Evolutionary conservation across 1,139 yeast species (phyloP).

Genomic region (Yamadazyma dushanensis): DNA sequence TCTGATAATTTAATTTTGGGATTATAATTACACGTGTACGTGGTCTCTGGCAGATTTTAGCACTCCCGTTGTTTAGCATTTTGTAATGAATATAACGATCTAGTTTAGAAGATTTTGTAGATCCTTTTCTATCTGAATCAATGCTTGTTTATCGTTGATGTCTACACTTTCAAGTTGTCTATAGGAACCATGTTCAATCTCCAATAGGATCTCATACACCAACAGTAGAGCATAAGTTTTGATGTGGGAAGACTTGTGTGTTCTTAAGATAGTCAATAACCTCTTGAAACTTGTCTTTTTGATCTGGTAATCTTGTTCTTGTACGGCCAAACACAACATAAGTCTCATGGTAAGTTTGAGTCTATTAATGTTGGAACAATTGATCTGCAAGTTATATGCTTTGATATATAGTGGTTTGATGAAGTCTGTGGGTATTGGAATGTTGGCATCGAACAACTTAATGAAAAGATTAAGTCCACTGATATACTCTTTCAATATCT

Average conservation of each 20-base stretch:
- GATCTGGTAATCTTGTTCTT: slow-evolving; percentile 6
- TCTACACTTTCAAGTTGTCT: slow-evolving; percentile 10
- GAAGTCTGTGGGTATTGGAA: slow-evolving; percentile 25
- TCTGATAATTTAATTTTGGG: slow-evolving; percentile 32
- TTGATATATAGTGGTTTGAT: slow-evolving; percentile 47
- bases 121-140: slow-evolving; percentile 1
- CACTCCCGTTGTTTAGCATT: no score
- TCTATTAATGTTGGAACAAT: slow-evolving; percentile 37
- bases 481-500: slow-evolving; percentile 13
- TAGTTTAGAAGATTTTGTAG: no score
- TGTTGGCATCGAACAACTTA: slow-evolving; percentile 38
- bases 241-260: slow-evolving; percentile 30
- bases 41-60: no score
- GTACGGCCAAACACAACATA: slow-evolving; percentile 32
- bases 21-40: slow-evolving; percentile 15
- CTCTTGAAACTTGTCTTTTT: slow-evolving; percentile 22
- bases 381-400: slow-evolving; percentile 57
- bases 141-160: slow-evolving; percentile 1
- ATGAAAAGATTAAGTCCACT: slow-evolving; percentile 27
- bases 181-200: slow-evolving; percentile 4
- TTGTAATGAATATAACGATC: no score
- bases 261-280: slow-evolving; percentile 28
- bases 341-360: slow-evolving; percentile 34
- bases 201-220: slow-evolving; percentile 13
- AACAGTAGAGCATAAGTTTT: slow-evolving; percentile 23